phyloP scores from a whole-genome alignment of 352 stramenopile species.

The Peronospora farinosa region DNA sequence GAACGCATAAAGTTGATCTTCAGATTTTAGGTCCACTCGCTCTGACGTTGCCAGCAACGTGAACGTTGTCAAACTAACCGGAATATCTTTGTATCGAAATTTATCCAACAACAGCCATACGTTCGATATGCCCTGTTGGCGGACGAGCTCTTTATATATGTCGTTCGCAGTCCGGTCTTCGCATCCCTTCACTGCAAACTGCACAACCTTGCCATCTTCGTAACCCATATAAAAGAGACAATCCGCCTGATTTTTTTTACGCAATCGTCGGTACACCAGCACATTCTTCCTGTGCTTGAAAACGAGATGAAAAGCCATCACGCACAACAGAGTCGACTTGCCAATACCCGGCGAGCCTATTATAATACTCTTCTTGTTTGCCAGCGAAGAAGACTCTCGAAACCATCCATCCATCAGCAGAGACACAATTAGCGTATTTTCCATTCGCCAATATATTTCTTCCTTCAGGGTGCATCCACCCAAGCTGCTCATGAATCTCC shows the following conservation, averaged over 20 bases:
- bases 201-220: constrained; percentile 9
- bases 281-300: no score
- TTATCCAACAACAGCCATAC: constrained; percentile 11
- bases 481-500: background rate
- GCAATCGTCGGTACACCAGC: no score
- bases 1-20: constrained; percentile 7
- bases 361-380: background rate
- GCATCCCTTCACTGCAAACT: constrained; percentile 5
- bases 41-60: constrained; percentile 22
- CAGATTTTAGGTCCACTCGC: constrained; percentile 12
- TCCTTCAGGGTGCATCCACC: background rate
- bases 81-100: constrained; percentile 12
- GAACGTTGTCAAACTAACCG: constrained; percentile 9
- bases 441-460: background rate
- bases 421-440: background rate
- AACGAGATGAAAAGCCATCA: no score
- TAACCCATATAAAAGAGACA: constrained; percentile 7
- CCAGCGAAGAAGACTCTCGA: background rate
- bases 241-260: background rate
- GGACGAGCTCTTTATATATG: constrained; percentile 1
- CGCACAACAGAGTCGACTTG: no score
- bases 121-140: background rate
- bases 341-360: background rate
- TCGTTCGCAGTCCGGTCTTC: background rate
- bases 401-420: background rate